Conservation (phyloP, 257 asterid species). For the Paraleonurus japonicus region DNA sequence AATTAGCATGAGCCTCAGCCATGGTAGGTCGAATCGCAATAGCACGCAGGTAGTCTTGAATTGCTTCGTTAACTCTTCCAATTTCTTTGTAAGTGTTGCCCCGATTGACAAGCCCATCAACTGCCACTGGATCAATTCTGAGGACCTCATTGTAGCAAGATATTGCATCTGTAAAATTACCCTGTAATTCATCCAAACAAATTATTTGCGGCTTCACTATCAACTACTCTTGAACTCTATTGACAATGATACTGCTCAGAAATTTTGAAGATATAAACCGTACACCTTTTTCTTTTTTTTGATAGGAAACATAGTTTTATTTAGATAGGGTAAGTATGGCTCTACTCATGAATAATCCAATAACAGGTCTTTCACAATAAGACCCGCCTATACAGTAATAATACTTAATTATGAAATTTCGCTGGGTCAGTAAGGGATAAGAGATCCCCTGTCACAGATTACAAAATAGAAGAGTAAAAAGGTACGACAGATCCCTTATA, state of each 20-base stretch:
- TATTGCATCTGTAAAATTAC: conserved; percentile 91
- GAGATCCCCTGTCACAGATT: neutral
- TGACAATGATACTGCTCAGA: conserved; percentile 3
- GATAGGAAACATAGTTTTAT: too few relatives aligned
- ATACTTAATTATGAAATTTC: too few relatives aligned
- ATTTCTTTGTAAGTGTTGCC: conserved; percentile 95
- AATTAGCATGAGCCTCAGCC: conserved; percentile 99
- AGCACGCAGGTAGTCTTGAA: conserved; percentile 89
- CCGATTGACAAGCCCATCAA: conserved; percentile 98
- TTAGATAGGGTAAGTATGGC: too few relatives aligned
- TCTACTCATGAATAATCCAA: too few relatives aligned
- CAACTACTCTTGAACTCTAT: conserved; percentile 13
- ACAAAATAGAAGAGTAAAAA: neutral
- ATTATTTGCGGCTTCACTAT: neutral
- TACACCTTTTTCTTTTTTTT: too few relatives aligned
- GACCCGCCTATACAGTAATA: too few relatives aligned
- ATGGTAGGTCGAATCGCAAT: conserved; percentile 79
- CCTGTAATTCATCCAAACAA: conserved; percentile 50
- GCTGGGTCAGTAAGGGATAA: neutral
- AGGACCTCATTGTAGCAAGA: conserved; percentile 97
- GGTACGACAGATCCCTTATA: conserved; percentile 15
- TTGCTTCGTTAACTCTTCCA: conserved; percentile 94
- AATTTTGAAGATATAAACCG: neutral
- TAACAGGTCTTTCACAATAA: too few relatives aligned
- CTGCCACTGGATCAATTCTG: conserved; percentile 91